Evolutionary conservation across 257 asterid genomes (phyloP).

Genomic region (Avicennia marina): DNA sequence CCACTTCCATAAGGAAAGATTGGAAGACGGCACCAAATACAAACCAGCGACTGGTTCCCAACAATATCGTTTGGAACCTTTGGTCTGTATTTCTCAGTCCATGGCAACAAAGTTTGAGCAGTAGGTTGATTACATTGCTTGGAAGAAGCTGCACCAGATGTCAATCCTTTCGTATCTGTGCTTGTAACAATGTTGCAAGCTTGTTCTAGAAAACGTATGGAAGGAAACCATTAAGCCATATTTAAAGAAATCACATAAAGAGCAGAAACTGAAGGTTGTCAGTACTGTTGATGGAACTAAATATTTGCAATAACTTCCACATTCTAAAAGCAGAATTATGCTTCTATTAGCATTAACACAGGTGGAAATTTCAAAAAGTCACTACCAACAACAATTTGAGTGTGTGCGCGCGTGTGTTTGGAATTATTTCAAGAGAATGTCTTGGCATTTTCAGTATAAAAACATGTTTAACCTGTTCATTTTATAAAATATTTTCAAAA

Average conservation of each 20-base stretch:
- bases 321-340: too few species aligned
- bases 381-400: too few species aligned
- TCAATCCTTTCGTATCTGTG: conserved; percentile 38
- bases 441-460: too few species aligned
- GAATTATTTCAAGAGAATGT: too few species aligned
- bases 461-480: too few species aligned
- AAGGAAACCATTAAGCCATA: conserved; percentile 1
- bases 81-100: conserved; percentile 93
- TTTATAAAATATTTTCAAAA: too few species aligned
- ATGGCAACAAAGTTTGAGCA: conserved; percentile 47
- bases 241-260: background rate
- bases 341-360: too few species aligned
- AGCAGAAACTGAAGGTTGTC: background rate
- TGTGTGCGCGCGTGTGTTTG: too few species aligned
- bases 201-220: conserved; percentile 39
- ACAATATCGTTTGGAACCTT: conserved; percentile 69
- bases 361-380: too few species aligned
- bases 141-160: conserved; percentile 32
- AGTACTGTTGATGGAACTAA: background rate
- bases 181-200: conserved; percentile 26
- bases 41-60: conserved; percentile 90
- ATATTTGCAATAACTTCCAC: too few species aligned
- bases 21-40: conserved; percentile 24
- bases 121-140: conserved; percentile 39
- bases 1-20: conserved; percentile 11